Conservation (phyloP, 2,329 filamentous ascomycete genomes). For the Penicillium sp. region DNA sequence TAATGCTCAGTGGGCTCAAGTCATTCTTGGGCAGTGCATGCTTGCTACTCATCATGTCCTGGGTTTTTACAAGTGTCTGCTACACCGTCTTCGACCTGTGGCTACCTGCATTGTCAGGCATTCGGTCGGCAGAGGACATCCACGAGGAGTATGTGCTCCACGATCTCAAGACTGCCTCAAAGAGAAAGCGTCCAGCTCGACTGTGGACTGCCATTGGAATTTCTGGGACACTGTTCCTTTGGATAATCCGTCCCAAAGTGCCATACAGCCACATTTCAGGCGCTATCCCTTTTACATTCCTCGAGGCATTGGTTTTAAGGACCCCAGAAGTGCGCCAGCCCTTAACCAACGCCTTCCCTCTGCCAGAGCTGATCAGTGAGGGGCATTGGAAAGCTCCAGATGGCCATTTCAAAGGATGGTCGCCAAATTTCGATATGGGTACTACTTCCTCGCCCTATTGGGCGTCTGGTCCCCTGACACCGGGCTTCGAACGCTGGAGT, state of each 20-base stretch:
- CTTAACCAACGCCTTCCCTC: constrained; percentile 29
- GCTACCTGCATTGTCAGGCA: constrained; percentile 28
- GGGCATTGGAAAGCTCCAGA: constrained; percentile 33
- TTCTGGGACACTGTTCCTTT: constrained; percentile 21
- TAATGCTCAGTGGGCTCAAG: constrained; percentile 37
- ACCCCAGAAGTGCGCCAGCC: constrained; percentile 4
- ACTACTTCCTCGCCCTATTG: constrained; percentile 22
- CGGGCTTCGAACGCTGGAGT: constrained; percentile 34
- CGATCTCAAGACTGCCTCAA: constrained; percentile 4
- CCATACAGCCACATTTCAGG: constrained; percentile 39
- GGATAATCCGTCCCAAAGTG: constrained; percentile 31
- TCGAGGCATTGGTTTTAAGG: constrained; percentile 22
- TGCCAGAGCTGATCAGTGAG: constrained; percentile 29
- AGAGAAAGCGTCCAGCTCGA: constrained; percentile 4
- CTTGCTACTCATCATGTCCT: constrained; percentile 28
- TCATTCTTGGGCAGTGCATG: constrained; percentile 30
- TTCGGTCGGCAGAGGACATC: constrained; percentile 15
- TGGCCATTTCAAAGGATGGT: constrained; percentile 39
- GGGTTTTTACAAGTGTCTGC: constrained; percentile 24
- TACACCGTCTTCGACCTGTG: constrained; percentile 28
- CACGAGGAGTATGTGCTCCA: constrained; percentile 22
- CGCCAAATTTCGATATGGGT: constrained; percentile 16
- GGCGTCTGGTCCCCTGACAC: constrained; percentile 30
- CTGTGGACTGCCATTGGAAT: constrained; percentile 27
- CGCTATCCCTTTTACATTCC: constrained; percentile 35